Percentiles rank a stretch among this genome's conserved stretches.
phyloP scores from a whole-genome alignment of 176 grass and related monocot genomes.

The Rhynchospora pubera region DNA sequence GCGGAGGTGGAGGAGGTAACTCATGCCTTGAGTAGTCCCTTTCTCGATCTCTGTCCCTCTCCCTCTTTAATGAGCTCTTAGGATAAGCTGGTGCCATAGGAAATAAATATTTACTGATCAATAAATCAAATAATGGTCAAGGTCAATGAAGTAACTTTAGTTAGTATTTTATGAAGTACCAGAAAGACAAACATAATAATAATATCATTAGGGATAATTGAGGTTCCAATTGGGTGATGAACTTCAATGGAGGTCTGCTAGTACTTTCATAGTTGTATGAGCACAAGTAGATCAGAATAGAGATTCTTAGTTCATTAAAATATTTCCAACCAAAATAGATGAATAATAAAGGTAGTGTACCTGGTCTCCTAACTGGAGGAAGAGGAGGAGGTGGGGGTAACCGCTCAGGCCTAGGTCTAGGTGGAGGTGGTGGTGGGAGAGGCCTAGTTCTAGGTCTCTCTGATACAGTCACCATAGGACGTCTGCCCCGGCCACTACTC shows the following conservation, averaged over 20 bases:
- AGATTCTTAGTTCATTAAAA: neutral
- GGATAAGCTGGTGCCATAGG: neutral
- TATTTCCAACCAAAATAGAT: neutral
- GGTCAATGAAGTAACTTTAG: neutral
- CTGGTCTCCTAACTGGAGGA: slow-evolving; percentile 21
- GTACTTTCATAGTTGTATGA: neutral
- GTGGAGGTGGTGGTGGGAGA: neutral
- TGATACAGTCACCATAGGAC: slow-evolving; percentile 11
- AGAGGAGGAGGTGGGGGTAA: slow-evolving; percentile 21
- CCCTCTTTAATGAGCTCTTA: slow-evolving; percentile 13
- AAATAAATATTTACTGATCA: neutral
- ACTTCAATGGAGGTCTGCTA: neutral
- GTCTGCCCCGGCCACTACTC: neutral
- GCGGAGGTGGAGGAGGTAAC: slow-evolving; percentile 16
- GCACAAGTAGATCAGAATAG: neutral
- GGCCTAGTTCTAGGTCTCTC: slow-evolving; percentile 8
- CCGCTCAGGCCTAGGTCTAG: neutral
- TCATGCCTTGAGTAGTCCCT: slow-evolving; percentile 25
- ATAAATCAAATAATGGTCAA: neutral
- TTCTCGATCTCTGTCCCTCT: slow-evolving; percentile 21
- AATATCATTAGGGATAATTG: neutral
- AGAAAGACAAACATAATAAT: neutral
- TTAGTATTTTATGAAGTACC: neutral
- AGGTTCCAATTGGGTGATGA: neutral
- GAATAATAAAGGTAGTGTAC: neutral